These are phyloP conservation scores for Zygnema circumcarinatum DNA, from an alignment of 139 green algal species.

Conservation along the genomic window DNA sequence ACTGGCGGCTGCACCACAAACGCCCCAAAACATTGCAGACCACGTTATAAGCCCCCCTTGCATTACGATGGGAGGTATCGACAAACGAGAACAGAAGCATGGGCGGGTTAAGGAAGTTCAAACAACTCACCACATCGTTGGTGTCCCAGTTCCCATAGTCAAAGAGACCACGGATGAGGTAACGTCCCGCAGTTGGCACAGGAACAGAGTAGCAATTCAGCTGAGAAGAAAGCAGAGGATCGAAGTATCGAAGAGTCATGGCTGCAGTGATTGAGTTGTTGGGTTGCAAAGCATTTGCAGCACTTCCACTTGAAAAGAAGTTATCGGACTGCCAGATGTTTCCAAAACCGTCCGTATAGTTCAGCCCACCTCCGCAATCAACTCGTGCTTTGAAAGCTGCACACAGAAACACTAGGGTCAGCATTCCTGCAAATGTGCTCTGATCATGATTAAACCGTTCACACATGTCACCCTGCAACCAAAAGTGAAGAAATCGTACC, in stretches of 20 bases:
- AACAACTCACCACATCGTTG: too few species aligned
- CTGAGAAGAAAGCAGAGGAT: neutral
- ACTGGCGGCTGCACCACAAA: neutral
- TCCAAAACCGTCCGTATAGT: slow-evolving; percentile 21
- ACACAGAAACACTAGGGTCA: neutral
- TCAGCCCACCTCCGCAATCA: slow-evolving; percentile 26
- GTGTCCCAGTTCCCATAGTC: neutral
- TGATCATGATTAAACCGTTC: too few species aligned
- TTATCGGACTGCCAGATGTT: slow-evolving; percentile 10
- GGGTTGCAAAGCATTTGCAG: neutral
- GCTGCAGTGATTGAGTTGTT: neutral
- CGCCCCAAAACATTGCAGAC: too few species aligned
- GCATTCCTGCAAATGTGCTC: neutral
- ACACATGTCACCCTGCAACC: too few species aligned
- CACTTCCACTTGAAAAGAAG: slow-evolving; percentile 9
- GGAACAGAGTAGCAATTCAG: slow-evolving; percentile 40
- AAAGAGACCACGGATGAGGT: slow-evolving; percentile 38
- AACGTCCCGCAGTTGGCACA: slow-evolving; percentile 9
- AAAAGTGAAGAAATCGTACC: too few species aligned
- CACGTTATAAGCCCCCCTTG: too few species aligned
- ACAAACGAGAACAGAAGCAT: too few species aligned
- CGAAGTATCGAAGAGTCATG: slow-evolving; percentile 22
- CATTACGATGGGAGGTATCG: too few species aligned
- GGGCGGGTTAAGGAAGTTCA: too few species aligned
- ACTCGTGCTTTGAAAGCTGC: slow-evolving; percentile 1